Base-by-base conservation (phyloP, 1,284 basidiomycete species). In the Ceratobasidium sp. region DNA sequence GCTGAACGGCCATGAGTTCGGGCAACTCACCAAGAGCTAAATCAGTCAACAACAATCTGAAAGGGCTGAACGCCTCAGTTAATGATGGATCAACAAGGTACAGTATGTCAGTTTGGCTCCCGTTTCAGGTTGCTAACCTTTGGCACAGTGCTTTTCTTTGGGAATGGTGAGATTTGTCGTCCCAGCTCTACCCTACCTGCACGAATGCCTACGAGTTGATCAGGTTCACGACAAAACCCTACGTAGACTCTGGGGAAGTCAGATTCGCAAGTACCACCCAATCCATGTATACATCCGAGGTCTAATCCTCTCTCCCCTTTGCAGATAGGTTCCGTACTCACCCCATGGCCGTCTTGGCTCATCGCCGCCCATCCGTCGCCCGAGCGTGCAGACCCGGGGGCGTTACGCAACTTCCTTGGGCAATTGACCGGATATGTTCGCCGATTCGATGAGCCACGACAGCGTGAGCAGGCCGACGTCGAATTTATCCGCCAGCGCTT, bases 301-400 rank as follows among this genome's bases (percentile, higher is more conserved):
- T 9, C 36, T 12, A 38, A 38, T 9, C 36, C 8, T 9, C 8
- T 9, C 36, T 9, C 36, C 30, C 6, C 36, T 12, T 9, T 62
- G 46, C 80, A 95, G 89, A 93, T 96, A 75, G 93, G 92, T 18
- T 88, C 87, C 4, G 90, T 95, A 0, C 91, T 89, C 46, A 98
- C 96, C 0, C 96, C 96, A 0, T 99, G 96, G 96, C 93, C 95
- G 18, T 95, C 92, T 1, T 99, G 96, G 96, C 84, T 92, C 72
- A 92, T 97, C 77, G 94, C 92, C 28, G 92, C 93, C 11, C 88
- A 92, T 74, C 88, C 89, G 0, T 83, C 81, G n/a, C 81, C 82
- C 9, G 79, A 82, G 23, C 85, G 89, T 11, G 86, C 88, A 33
- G 80, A 86, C 14, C 77, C 84, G 0, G 78, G 78, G 0, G 83